phyloP scores from a whole-genome alignment of 345 rosid genomes.

The Viola odorata region DNA sequence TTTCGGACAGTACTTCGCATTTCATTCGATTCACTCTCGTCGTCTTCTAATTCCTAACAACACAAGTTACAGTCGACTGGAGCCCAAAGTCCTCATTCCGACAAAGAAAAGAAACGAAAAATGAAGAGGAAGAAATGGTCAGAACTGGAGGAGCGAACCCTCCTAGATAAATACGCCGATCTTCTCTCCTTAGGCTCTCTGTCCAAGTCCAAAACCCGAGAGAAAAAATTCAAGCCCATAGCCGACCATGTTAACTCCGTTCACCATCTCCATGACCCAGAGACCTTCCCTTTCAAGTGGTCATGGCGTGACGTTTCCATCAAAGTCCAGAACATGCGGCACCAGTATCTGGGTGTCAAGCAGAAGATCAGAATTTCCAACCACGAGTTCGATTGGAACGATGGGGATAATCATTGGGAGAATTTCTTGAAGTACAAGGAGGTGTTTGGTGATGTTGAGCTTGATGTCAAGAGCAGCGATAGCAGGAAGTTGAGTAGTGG shows the following conservation, averaged over 20 bases:
- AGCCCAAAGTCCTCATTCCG: background rate
- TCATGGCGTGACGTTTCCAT: slow-evolving; percentile 80
- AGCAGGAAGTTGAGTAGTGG: slow-evolving; percentile 35
- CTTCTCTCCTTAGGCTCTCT: slow-evolving; percentile 51
- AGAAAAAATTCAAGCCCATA: slow-evolving; percentile 70
- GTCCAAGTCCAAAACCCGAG: slow-evolving; percentile 67
- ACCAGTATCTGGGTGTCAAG: slow-evolving; percentile 78
- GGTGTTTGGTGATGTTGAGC: slow-evolving; percentile 72
- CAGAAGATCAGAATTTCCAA: slow-evolving; percentile 61
- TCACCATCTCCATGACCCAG: slow-evolving; percentile 56
- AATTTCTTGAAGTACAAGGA: slow-evolving; percentile 66
- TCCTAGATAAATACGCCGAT: slow-evolving; percentile 50
- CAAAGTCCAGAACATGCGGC: slow-evolving; percentile 81
- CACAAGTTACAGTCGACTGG: too few species aligned
- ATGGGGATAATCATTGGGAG: slow-evolving; percentile 75
- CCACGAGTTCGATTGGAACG: slow-evolving; percentile 59
- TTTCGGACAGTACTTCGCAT: too few species aligned
- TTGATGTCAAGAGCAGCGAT: slow-evolving; percentile 54
- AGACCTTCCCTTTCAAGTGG: slow-evolving; percentile 66
- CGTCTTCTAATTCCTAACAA: too few species aligned
- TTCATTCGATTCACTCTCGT: too few species aligned
- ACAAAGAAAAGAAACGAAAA: background rate
- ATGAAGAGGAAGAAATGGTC: slow-evolving; percentile 82
- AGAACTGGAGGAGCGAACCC: slow-evolving; percentile 61
- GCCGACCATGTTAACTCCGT: slow-evolving; percentile 65